Base-by-base conservation (phyloP, 73 alveolate species). In the Stentor roeselii region DNA sequence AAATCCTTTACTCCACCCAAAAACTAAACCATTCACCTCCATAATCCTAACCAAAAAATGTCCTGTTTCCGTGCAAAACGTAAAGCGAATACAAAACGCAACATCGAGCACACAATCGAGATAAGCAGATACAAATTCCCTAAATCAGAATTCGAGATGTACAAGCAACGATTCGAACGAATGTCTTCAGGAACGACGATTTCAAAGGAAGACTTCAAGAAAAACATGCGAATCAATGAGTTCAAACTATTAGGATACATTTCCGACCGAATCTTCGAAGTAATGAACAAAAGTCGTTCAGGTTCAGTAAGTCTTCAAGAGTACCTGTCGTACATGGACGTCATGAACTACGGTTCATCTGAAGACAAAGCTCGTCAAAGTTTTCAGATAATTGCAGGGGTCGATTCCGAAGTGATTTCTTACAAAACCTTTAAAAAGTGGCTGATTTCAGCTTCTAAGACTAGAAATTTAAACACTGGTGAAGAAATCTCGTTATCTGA, bases 191-290 rank as follows among this genome's bases (percentile, higher is more conserved):
- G 74, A 0, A 58, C 15, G 27, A 31, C 74, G 27, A 21, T 58
- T 31, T 21, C 74, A 58, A 21, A 21, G 2, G 27, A 58, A 31
- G 27, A 58, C 15, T 58, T 58, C 74, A 58, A 31, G 27, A 58
- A 58, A 58, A 58, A 58, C 74, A 67, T 67, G 82, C 60, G 82
- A 32, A 15, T 67, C 27, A 15, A 27, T 27, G 82, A 50, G 1
- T 14, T 67, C 60, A 30, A 30, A 67, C 11, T n/a, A 21, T 27
- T 50, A 27, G 31, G 42, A 15, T 1, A 21, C 11, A 32, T 67
- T 27, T 36, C 59, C 15, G 82, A 67, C 15, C 38, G 82, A 31
- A 67, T 67, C 21, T 67, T 32, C 31, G 31, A 67, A 67, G 82
- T 67, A 67, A 67, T 67, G 82, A 50, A 67, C 2, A 35, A 67